Conservation (phyloP, 805 yeast species). For the Myxozyma udenii region DNA sequence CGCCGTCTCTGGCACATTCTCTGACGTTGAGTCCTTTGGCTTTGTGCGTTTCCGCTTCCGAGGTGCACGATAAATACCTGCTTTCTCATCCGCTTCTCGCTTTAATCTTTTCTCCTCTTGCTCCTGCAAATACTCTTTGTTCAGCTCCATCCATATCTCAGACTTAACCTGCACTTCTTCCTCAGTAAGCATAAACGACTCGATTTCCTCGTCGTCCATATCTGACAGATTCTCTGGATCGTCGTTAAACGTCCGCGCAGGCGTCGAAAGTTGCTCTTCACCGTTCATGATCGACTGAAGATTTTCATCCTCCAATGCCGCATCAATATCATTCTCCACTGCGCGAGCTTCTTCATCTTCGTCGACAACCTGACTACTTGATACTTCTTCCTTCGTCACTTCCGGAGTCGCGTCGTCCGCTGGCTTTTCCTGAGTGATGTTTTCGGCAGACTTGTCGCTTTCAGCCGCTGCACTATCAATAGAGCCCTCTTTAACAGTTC, state of each 20-base stretch:
- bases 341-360: too few species aligned
- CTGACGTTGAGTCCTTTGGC: conserved; percentile 32
- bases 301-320: conserved; percentile 31
- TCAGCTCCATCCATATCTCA: conserved; percentile 83
- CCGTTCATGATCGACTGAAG: conserved; percentile 26
- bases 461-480: conserved; percentile 15
- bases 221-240: conserved; percentile 65
- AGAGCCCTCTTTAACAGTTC: not conserved
- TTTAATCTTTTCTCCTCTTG: conserved; percentile 83
- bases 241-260: conserved; percentile 41
- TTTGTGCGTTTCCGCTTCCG: conserved; percentile 40
- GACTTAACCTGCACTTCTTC: conserved; percentile 65
- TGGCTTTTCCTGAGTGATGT: too few species aligned
- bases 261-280: not conserved
- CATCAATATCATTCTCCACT: conserved; percentile 34
- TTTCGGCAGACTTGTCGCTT: too few species aligned
- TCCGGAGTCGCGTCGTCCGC: conserved; percentile 29
- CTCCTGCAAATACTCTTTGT: conserved; percentile 78
- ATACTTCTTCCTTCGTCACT: conserved; percentile 29
- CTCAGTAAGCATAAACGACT: conserved; percentile 55
- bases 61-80: conserved; percentile 64
- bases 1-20: conserved; percentile 52
- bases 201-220: conserved; percentile 79
- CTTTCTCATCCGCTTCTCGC: conserved; percentile 78
- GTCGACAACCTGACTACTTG: conserved; percentile 33